phyloP scores from a whole-genome alignment of 495 filamentous ascomycete species.

The Aspergillus wentii region DNA sequence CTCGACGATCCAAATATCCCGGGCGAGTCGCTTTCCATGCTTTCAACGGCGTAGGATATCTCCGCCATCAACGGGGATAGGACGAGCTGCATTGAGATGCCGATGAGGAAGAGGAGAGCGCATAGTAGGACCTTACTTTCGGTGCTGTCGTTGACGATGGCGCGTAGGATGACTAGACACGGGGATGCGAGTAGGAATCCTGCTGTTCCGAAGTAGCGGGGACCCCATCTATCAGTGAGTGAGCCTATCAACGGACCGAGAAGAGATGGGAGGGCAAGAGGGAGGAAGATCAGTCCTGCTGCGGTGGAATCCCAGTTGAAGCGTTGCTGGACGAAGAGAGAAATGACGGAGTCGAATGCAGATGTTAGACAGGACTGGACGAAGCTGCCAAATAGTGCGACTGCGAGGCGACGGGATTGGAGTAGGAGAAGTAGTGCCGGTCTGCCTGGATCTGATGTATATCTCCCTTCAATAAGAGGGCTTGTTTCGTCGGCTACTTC shows the following conservation, averaged over 20 bases:
- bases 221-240: conserved; percentile 50
- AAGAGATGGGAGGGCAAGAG: conserved; percentile 56
- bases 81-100: conserved; percentile 44
- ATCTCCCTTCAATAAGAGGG: neutral
- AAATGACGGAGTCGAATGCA: conserved; percentile 47
- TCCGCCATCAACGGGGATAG: conserved; percentile 64
- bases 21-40: conserved; percentile 37
- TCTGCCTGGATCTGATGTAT: neutral
- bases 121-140: conserved; percentile 56
- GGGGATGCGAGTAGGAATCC: neutral
- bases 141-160: conserved; percentile 38
- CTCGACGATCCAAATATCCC: conserved; percentile 36
- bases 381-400: conserved; percentile 4
- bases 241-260: conserved; percentile 52
- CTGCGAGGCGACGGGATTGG: conserved; percentile 6
- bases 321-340: conserved; percentile 50
- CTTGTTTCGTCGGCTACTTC: neutral
- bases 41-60: conserved; percentile 51
- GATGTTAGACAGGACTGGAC: conserved; percentile 4
- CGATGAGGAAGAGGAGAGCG: conserved; percentile 52
- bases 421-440: conserved; percentile 19
- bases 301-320: conserved; percentile 59
- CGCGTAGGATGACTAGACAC: neutral
- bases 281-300: conserved; percentile 62
- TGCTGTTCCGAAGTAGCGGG: conserved; percentile 39